A percentile compares a stretch with the other conserved stretches of the same genome.
Evolutionary conservation across 352 stramenopile species (phyloP).

Genomic region (Elongisporangium prolatum): DNA sequence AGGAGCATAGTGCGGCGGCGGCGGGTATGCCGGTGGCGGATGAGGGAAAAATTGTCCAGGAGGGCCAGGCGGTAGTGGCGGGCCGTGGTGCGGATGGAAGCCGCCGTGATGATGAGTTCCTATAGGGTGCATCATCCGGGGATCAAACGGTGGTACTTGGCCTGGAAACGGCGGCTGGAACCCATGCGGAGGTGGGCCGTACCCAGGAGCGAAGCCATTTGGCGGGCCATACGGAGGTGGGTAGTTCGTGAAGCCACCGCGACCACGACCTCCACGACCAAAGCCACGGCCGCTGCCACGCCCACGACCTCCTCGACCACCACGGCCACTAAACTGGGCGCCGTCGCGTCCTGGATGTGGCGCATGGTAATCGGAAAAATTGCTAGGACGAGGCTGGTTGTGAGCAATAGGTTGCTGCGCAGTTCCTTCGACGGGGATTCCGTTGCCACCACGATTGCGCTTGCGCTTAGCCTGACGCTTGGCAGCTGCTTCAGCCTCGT

Average conservation of each 20-base stretch:
- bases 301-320: constrained; percentile 14
- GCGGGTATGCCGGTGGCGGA: constrained; percentile 21
- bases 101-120: neutral
- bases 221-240: constrained; percentile 1
- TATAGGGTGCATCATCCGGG: neutral
- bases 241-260: constrained; percentile 11
- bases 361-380: constrained; percentile 5
- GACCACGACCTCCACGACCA: constrained; percentile 6
- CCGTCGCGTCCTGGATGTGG: constrained; percentile 5
- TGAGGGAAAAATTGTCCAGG: constrained; percentile 4
- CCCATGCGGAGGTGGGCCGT: neutral
- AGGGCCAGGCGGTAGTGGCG: neutral
- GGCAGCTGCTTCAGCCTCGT: constrained; percentile 68
- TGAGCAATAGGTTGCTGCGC: neutral
- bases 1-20: constrained; percentile 10
- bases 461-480: constrained; percentile 65
- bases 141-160: neutral
- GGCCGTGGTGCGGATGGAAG: neutral
- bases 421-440: neutral
- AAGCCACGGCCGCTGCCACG: constrained; percentile 8
- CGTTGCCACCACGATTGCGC: constrained; percentile 35
- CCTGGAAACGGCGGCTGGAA: neutral
- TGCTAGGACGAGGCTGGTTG: constrained; percentile 3
- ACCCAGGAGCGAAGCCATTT: neutral
- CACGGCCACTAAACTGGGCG: constrained; percentile 2